Conservation (phyloP, 179 eudicot species). For the Vitellaria paradoxa region DNA sequence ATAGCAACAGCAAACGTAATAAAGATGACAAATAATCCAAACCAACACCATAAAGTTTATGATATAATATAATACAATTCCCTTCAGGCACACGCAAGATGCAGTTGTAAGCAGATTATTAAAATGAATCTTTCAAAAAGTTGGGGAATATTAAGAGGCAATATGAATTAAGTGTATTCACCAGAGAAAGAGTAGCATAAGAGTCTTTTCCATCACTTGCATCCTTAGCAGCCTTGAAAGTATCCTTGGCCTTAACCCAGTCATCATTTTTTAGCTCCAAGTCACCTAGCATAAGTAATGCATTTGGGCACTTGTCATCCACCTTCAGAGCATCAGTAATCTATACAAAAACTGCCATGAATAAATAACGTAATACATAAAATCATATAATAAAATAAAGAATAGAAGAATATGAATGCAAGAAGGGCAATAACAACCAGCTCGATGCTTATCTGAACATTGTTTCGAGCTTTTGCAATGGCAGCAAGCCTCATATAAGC, state of each 20-base stretch:
- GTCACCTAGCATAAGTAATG: conserved; percentile 86
- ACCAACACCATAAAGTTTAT: neutral
- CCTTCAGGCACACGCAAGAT: neutral
- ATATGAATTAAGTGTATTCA: conserved; percentile 15
- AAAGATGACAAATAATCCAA: neutral
- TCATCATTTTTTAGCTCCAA: conserved; percentile 97
- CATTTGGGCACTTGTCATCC: conserved; percentile 83
- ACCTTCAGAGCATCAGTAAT: conserved; percentile 81
- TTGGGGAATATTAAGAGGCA: neutral
- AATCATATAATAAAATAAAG: conserved; percentile 6
- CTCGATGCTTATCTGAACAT: conserved; percentile 77
- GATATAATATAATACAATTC: neutral
- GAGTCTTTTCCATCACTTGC: conserved; percentile 47
- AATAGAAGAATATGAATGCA: conserved; percentile 12
- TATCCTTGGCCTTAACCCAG: conserved; percentile 98
- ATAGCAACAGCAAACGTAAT: neutral
- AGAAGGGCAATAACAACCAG: conserved; percentile 52
- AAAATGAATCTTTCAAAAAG: neutral
- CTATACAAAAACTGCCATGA: conserved; percentile 32
- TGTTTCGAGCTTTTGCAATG: conserved; percentile 85
- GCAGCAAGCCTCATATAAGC: conserved; percentile 90
- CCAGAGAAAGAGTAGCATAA: conserved; percentile 57
- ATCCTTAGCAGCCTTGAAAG: conserved; percentile 93
- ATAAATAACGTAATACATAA: conserved; percentile 4
- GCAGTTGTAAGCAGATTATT: neutral